These are phyloP conservation scores for Diplocarpon mali DNA, from an alignment of 2,329 filamentous ascomycete genomes.

Conservation along the genomic window DNA sequence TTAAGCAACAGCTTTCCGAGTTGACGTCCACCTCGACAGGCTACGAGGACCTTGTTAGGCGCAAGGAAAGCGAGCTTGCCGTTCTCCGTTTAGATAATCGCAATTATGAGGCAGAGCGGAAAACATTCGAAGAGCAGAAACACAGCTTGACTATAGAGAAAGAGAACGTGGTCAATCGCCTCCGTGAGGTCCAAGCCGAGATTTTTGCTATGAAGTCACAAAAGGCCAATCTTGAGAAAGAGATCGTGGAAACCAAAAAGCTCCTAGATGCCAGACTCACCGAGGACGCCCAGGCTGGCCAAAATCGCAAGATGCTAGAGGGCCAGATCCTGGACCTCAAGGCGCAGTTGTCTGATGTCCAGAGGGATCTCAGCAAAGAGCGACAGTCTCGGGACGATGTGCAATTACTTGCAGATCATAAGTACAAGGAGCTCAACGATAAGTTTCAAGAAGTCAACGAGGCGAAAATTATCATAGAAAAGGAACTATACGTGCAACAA, in stretches of 20 bases:
- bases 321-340: constrained; percentile 82
- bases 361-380: constrained; percentile 82
- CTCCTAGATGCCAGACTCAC: constrained; percentile 81
- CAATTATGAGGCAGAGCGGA: constrained; percentile 71
- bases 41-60: constrained; percentile 85
- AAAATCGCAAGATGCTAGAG: constrained; percentile 74
- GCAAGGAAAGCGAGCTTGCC: constrained; percentile 87
- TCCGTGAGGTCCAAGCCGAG: constrained; percentile 80
- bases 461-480: constrained; percentile 93
- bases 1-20: constrained; percentile 76
- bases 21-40: constrained; percentile 86
- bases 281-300: constrained; percentile 74
- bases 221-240: constrained; percentile 73
- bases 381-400: constrained; percentile 92
- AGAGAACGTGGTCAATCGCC: constrained; percentile 61
- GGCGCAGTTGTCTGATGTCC: constrained; percentile 69
- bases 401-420: constrained; percentile 80
- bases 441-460: constrained; percentile 84
- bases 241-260: constrained; percentile 78
- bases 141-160: constrained; percentile 61
- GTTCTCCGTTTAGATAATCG: constrained; percentile 77
- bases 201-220: constrained; percentile 78
- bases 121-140: constrained; percentile 69
- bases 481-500: constrained; percentile 92
- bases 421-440: constrained; percentile 68